These are phyloP conservation scores for Backusella parvicylindrica DNA, from an alignment of 192 early-diverging fungal species.

Conservation along the genomic window DNA sequence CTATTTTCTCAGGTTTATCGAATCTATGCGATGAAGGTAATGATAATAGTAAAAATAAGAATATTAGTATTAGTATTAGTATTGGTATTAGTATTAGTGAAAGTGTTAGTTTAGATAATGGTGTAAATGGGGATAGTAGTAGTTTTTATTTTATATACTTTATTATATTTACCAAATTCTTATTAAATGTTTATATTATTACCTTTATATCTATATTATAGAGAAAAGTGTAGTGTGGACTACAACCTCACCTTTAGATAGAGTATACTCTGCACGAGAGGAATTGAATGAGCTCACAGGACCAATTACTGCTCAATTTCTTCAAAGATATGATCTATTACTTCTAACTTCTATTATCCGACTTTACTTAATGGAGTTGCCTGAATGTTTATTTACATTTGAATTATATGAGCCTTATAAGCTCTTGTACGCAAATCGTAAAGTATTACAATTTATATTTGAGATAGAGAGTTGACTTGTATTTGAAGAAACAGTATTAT, in stretches of 20 bases:
- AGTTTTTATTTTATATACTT: background rate
- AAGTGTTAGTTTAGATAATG: background rate
- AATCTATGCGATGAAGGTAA: constrained; percentile 26
- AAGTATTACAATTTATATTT: constrained; percentile 2
- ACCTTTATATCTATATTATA: constrained; percentile 8
- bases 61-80: background rate
- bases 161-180: background rate
- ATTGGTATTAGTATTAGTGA: background rate
- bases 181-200: background rate
- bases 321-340: constrained; percentile 57
- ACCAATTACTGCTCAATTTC: constrained; percentile 50
- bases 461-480: background rate
- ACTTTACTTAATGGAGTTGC: constrained; percentile 71
- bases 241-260: constrained; percentile 47
- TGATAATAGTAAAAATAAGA: background rate
- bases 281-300: constrained; percentile 54
- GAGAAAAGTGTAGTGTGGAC: constrained; percentile 63
- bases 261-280: constrained; percentile 61
- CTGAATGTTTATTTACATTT: constrained; percentile 64
- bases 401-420: constrained; percentile 71
- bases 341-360: constrained; percentile 59
- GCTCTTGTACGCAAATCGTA: constrained; percentile 61
- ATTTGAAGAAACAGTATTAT: background rate
- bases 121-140: background rate
- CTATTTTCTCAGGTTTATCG: background rate